Base-by-base conservation (phyloP, 2,329 filamentous ascomycete genomes). In the Neofusicoccum cordaticola region DNA sequence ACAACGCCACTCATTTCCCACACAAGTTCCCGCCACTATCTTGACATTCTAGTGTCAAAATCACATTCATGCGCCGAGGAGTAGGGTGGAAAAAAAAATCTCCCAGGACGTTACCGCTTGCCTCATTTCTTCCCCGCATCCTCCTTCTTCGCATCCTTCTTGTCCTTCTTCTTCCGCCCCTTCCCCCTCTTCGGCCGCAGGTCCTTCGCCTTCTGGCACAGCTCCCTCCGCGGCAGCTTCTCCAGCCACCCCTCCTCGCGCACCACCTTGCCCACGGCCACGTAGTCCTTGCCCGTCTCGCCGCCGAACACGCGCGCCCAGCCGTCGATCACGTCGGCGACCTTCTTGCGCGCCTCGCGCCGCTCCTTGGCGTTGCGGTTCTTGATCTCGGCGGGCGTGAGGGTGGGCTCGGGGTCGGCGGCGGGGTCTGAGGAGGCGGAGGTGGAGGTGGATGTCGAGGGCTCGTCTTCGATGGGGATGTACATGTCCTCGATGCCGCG, bases 401-500 rank as follows among this genome's bases (percentile, higher is more conserved):
- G 60, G 2, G 35, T 19, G 17, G 48, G 34, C 6, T 67, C 27
- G 42, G n/a, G 65, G 57, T 64, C 62, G 65, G 63, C 66, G 66
- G 37, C 6, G 37, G 37, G 8, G 13, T 39, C 37, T 22, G 22
- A 22, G 22, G 22, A 22, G 13, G 50, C 39, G 1, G 50, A 5
- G 27, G 5, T 31, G 42, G n/a, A 65, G 57, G 1, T 15, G 37
- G 37, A 15, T 4, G 9, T 15, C 4, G 50, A 34, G 3, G 50
- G 27, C 67, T 81, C 82, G 17, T 84, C 80, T 41, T 93, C 90
- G 8, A 94, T 75, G 0, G 87, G 86, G 1, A 89, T 76, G 78
- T 87, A 98, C 86, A 96, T 95, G 68, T 88, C 85, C 80, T 98
- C 95, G 4, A 92, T 89, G 51, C 95, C 95, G 67, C 91, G 86